Percentiles rank a stretch among this genome's conserved stretches.
Conservation (phyloP, 2,329 filamentous ascomycete genomes). For the Beauveria sp. region DNA sequence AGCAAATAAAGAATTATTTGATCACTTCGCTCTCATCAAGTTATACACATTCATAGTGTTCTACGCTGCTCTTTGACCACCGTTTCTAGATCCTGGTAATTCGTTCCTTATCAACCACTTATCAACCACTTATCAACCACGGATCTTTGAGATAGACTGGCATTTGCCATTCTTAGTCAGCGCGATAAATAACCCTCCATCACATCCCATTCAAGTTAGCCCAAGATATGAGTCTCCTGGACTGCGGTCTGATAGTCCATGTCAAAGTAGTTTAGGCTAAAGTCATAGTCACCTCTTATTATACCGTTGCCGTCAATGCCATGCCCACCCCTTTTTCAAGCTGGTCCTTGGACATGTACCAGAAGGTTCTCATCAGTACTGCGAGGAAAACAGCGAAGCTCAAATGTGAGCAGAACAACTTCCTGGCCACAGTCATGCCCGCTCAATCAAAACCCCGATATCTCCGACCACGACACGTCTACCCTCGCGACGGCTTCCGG, state of each 20-base stretch:
- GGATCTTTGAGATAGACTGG: too few relatives aligned
- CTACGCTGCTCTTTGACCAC: too few relatives aligned
- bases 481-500: background rate
- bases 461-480: background rate
- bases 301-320: background rate
- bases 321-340: background rate
- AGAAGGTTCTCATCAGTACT: background rate
- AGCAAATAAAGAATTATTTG: too few relatives aligned
- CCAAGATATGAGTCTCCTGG: background rate
- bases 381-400: background rate
- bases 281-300: background rate
- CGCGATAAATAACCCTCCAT: too few relatives aligned
- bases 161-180: too few relatives aligned
- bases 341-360: background rate
- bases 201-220: background rate
- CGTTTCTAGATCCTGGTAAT: too few relatives aligned
- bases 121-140: too few relatives aligned
- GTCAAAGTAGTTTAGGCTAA: background rate
- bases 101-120: too few relatives aligned
- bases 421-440: background rate
- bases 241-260: background rate
- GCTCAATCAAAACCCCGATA: background rate
- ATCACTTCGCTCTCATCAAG: too few relatives aligned
- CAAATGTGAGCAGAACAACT: background rate
- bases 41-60: too few relatives aligned